Base-by-base conservation (phyloP, 441 rosid species). In the Populus trichocarpa region DNA sequence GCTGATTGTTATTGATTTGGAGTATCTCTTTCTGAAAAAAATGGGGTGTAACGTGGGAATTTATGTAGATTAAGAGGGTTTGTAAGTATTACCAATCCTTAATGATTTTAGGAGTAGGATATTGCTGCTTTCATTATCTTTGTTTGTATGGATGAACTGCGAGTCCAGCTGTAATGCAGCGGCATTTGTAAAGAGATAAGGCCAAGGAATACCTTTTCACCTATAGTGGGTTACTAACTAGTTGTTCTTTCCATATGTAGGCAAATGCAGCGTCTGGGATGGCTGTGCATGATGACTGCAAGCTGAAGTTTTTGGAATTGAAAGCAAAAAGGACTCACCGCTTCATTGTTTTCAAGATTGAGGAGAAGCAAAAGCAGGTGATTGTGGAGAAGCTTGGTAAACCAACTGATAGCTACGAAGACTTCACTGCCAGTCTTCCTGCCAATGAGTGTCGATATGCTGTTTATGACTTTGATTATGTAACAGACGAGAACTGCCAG, bases 241-340 rank as follows among this genome's bases (percentile, higher is more conserved):
- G 42, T 42, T 18, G n/a, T 25, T 64, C 6, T 11, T 75, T 23
- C 3, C 12, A 11, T 81, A 63, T 30, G 40, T 80, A 88, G 90
- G 90, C 89, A 53, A 90, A 88, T 0, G 89, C 91, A 8, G 89
- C 88, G 5, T 88, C 89, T 13, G 93, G 93, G 25, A 88, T 87
- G 86, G 91, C 89, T 72, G 91, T 88, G 78, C 87, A 89, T 66
- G 92, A 90, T 79, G 92, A 89, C 26, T 90, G 94, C 87, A 90
- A 89, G 84, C 85, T 90, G 84, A 90, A 78, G 66, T 88, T 88
- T 32, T 78, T 88, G 71, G 89, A 88, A 30, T 72, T 90, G 89
- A 90, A 88, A 83, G 84, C 92, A 2, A 90, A 88, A 74, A 80
- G 93, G 82, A 88, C 91, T 14, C 80, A 84, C 36, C 90, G 89